Conservation (phyloP, 2,329 filamentous ascomycete species). For the Clonostachys rhizophaga region DNA sequence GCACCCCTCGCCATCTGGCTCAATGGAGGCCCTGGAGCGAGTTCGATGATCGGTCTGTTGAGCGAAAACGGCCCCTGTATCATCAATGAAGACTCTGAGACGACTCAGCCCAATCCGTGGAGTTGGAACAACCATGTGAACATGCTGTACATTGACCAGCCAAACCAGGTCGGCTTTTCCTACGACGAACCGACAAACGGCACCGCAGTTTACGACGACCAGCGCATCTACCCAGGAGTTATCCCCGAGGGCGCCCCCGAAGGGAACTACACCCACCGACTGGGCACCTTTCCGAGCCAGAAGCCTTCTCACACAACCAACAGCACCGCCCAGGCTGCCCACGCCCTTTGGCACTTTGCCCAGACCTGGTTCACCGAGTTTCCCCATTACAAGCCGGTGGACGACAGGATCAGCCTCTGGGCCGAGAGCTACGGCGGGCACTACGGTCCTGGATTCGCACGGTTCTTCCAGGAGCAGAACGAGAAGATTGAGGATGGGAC, state of each 20-base stretch:
- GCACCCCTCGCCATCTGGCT: conserved; percentile 56
- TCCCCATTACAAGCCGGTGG: conserved; percentile 49
- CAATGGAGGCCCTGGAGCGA: conserved; percentile 59
- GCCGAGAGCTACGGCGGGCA: conserved; percentile 67
- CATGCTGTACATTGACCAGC: conserved; percentile 54
- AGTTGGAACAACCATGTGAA: conserved; percentile 55
- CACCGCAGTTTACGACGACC: conserved; percentile 35
- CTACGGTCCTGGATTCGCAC: conserved; percentile 61
- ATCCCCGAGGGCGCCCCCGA: conserved; percentile 28
- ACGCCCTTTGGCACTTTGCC: conserved; percentile 62
- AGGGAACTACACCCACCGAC: conserved; percentile 26
- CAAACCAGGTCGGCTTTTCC: conserved; percentile 64
- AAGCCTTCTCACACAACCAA: conserved; percentile 27
- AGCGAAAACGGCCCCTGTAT: conserved; percentile 51
- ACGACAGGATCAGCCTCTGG: conserved; percentile 58
- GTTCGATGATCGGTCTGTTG: conserved; percentile 61
- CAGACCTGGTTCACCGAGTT: conserved; percentile 55
- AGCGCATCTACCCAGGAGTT: conserved; percentile 27
- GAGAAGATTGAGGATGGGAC: conserved; percentile 26
- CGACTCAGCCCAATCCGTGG: conserved; percentile 52
- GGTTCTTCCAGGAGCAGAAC: conserved; percentile 58
- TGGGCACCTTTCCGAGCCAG: conserved; percentile 25
- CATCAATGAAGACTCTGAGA: conserved; percentile 40
- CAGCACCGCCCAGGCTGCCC: conserved; percentile 48
- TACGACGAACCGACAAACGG: conserved; percentile 62